Conservation (phyloP, 768 basidiomycete species). For the Mycena vitilis region DNA sequence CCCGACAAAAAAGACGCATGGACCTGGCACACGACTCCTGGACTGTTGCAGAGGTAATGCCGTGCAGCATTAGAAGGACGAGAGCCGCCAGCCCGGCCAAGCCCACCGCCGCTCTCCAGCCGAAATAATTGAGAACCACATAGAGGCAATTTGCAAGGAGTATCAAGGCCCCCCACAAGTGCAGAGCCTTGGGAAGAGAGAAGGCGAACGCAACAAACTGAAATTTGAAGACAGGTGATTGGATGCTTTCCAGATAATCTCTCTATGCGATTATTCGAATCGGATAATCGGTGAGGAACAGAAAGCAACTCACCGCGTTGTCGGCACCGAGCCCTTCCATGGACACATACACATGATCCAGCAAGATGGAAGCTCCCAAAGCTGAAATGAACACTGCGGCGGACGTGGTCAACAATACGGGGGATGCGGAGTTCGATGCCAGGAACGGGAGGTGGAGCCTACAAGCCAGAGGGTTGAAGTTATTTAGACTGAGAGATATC, state of each 20-base stretch:
- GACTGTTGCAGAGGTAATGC: conserved; percentile 1
- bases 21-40: background rate
- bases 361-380: conserved; percentile 46
- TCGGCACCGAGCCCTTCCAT: conserved; percentile 49
- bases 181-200: conserved; percentile 63
- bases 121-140: background rate
- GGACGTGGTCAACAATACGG: conserved; percentile 45
- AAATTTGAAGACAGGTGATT: conserved; percentile 55
- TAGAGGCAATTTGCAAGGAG: conserved; percentile 37
- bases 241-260: conserved; percentile 49
- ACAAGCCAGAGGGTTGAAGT: background rate
- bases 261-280: conserved; percentile 40
- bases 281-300: background rate
- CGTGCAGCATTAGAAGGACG: conserved; percentile 6
- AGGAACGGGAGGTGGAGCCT: conserved; percentile 51
- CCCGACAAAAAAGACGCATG: background rate
- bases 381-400: conserved; percentile 46
- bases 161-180: conserved; percentile 57
- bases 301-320: conserved; percentile 51
- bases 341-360: conserved; percentile 52
- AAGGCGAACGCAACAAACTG: conserved; percentile 61
- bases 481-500: background rate
- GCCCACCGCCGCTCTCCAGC: background rate
- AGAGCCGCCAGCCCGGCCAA: background rate
- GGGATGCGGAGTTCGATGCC: conserved; percentile 42